Evolutionary conservation across 306 rosid genomes (phyloP).

Genomic region (Vigna unguiculata): DNA sequence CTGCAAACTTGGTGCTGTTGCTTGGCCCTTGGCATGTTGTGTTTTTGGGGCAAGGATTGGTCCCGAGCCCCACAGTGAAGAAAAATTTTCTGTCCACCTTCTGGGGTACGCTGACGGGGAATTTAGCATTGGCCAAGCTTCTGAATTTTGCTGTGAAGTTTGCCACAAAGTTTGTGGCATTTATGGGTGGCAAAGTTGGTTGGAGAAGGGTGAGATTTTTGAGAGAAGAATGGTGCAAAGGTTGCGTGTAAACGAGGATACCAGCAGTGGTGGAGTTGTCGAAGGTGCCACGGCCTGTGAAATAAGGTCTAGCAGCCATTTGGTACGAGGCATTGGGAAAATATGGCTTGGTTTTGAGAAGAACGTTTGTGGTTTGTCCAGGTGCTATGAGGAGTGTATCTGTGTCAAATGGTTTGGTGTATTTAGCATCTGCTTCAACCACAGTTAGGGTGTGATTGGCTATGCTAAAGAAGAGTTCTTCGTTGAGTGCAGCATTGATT

Average conservation of each 20-base stretch:
- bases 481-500: conserved; percentile 92
- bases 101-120: conserved; percentile 74
- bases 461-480: conserved; percentile 80
- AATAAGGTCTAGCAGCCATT: conserved; percentile 70
- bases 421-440: conserved; percentile 77
- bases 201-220: conserved; percentile 47
- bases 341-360: conserved; percentile 63
- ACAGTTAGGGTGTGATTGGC: conserved; percentile 76
- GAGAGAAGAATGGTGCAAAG: not conserved
- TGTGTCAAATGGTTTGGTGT: conserved; percentile 73
- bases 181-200: conserved; percentile 72
- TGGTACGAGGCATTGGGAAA: conserved; percentile 68
- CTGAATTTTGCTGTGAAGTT: conserved; percentile 58
- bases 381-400: conserved; percentile 61
- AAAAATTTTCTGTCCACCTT: conserved; percentile 63
- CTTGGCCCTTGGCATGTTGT: conserved; percentile 84
- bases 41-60: conserved; percentile 70
- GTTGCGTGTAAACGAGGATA: conserved; percentile 65
- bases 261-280: conserved; percentile 82
- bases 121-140: conserved; percentile 60
- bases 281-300: conserved; percentile 63
- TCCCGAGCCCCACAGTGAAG: conserved; percentile 81
- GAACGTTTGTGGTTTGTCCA: conserved; percentile 80
- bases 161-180: conserved; percentile 68
- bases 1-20: conserved; percentile 71